Evolutionary conservation across 306 rosid genomes (phyloP).

Genomic region (Rubus idaeus): DNA sequence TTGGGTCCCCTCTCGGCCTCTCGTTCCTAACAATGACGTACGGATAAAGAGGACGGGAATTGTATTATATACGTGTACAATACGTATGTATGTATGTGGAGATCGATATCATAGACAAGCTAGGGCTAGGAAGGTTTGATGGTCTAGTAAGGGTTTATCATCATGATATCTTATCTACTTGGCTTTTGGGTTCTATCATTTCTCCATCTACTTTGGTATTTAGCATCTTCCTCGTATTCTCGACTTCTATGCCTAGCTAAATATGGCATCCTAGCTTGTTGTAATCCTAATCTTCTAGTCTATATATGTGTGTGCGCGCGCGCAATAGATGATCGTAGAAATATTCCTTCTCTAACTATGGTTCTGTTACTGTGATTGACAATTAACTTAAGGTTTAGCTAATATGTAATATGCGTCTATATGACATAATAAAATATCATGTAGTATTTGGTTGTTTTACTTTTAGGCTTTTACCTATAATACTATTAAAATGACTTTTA

Average conservation of each 20-base stretch:
- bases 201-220: background rate
- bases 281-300: background rate
- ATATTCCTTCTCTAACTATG: background rate
- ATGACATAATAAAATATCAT: too few species aligned
- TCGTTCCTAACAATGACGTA: background rate
- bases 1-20: background rate
- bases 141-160: background rate
- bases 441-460: too few species aligned
- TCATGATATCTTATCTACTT: background rate
- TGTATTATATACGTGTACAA: background rate
- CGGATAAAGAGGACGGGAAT: background rate
- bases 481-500: too few species aligned
- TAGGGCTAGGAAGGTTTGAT: background rate
- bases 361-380: background rate
- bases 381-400: background rate
- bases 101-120: too few species aligned
- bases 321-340: background rate
- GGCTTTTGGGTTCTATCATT: background rate
- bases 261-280: background rate
- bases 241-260: background rate
- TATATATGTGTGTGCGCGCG: background rate
- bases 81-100: background rate
- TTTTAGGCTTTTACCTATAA: too few species aligned
- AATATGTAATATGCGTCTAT: too few species aligned
- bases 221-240: background rate